phyloP scores from a whole-genome alignment of 2,329 filamentous ascomycete genomes.

The Fusarium sp. region DNA sequence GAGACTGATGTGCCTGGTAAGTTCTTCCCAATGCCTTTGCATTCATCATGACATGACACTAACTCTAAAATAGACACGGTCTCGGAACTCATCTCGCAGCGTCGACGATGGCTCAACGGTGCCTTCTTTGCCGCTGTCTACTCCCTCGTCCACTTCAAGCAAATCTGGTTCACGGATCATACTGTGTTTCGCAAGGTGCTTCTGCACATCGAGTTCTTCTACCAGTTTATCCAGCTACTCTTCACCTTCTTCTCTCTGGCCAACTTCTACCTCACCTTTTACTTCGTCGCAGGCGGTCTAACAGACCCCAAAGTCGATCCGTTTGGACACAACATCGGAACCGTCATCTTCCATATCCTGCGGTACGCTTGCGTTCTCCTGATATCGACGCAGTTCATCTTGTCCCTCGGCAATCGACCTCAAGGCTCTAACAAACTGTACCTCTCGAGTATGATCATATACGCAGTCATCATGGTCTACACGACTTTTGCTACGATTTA shows the following conservation, averaged over 20 bases:
- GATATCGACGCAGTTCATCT: constrained; percentile 94
- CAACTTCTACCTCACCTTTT: constrained; percentile 99
- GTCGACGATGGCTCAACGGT: constrained; percentile 96
- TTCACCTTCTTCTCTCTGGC: constrained; percentile 99
- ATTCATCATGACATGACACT: constrained; percentile 25
- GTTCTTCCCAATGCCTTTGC: constrained; percentile 36
- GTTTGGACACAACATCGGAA: constrained; percentile 88
- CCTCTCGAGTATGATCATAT: constrained; percentile 87
- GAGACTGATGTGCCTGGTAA: constrained; percentile 97
- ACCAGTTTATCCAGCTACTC: constrained; percentile 90
- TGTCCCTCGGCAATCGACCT: constrained; percentile 94
- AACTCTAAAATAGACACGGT: constrained; percentile 75
- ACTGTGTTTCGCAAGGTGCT: constrained; percentile 89
- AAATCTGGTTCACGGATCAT: constrained; percentile 94
- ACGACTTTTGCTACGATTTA: constrained; percentile 90
- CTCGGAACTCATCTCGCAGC: constrained; percentile 96
- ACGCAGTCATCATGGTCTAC: constrained; percentile 94
- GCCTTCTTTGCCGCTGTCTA: constrained; percentile 99
- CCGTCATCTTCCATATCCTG: constrained; percentile 86
- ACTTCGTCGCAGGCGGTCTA: constrained; percentile 94
- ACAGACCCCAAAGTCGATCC: constrained; percentile 85
- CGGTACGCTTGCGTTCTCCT: constrained; percentile 88
- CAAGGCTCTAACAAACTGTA: constrained; percentile 96
- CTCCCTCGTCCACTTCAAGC: constrained; percentile 92
- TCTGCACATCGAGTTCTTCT: constrained; percentile 93